A percentile compares a stretch with the other conserved stretches of the same genome.
phyloP scores from a whole-genome alignment of 2,329 filamentous ascomycete genomes.

The Colletotrichum sp. region DNA sequence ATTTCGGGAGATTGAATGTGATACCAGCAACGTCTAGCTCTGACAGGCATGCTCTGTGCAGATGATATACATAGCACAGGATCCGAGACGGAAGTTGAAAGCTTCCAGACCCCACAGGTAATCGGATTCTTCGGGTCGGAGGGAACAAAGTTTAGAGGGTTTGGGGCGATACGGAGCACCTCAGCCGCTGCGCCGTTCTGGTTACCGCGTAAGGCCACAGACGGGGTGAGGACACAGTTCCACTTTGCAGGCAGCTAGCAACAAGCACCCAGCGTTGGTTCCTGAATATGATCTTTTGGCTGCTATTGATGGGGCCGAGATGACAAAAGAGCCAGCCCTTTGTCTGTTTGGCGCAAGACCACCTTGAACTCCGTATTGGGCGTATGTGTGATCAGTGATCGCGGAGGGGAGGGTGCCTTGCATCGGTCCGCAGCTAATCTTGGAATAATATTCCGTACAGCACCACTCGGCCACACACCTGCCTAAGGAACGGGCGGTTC shows the following conservation, averaged over 20 bases:
- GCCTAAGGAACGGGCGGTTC: neutral
- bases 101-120: neutral
- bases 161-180: slow-evolving; percentile 12
- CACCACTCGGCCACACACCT: neutral
- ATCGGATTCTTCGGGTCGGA: slow-evolving; percentile 3
- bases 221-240: neutral
- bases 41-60: neutral
- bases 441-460: neutral
- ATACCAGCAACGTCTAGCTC: neutral
- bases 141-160: neutral
- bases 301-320: neutral
- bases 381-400: neutral
- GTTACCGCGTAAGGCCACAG: neutral
- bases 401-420: neutral
- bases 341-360: neutral
- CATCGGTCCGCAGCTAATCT: neutral
- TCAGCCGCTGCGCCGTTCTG: slow-evolving; percentile 13
- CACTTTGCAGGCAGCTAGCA: neutral
- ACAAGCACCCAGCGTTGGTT: neutral
- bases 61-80: neutral
- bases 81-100: neutral
- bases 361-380: neutral
- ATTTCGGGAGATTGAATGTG: neutral
- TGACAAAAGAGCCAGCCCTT: neutral
- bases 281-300: neutral